A percentile compares a stretch with the other conserved stretches of the same genome.
Conservation (phyloP, 495 filamentous ascomycete species). For the Lepidopterella palustris region DNA sequence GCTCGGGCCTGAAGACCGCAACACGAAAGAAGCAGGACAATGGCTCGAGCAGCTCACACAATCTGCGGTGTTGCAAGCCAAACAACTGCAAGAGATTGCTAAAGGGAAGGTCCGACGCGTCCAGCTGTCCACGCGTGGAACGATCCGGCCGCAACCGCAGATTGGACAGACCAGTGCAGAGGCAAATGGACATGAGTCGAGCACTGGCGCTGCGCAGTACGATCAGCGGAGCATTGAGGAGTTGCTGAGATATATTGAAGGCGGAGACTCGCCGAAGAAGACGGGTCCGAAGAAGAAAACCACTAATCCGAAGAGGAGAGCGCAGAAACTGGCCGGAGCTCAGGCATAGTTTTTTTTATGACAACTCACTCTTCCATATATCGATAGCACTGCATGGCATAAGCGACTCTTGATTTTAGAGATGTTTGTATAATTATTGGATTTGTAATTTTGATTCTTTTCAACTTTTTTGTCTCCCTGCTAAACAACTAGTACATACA, state of each 20-base stretch:
- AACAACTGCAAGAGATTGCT: constrained; percentile 75
- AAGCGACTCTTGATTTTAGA: too few species aligned
- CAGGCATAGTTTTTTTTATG: too few species aligned
- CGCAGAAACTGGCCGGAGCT: constrained; percentile 13
- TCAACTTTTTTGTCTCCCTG: background rate
- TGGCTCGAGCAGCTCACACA: constrained; percentile 96
- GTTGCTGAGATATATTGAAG: constrained; percentile 80
- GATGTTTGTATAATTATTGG: background rate
- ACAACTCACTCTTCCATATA: too few species aligned
- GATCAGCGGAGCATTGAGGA: constrained; percentile 80
- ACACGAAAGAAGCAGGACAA: constrained; percentile 62
- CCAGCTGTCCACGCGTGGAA: constrained; percentile 10
- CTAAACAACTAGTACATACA: background rate
- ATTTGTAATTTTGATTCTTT: background rate
- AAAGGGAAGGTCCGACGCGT: constrained; percentile 16
- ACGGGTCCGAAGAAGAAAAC: constrained; percentile 65
- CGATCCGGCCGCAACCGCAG: constrained; percentile 43
- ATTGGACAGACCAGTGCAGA: constrained; percentile 43
- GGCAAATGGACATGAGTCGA: constrained; percentile 36
- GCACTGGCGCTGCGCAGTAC: constrained; percentile 35
- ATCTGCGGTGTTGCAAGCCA: constrained; percentile 87
- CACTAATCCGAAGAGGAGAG: constrained; percentile 68
- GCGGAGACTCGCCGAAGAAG: constrained; percentile 54
- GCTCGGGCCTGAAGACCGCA: constrained; percentile 80
- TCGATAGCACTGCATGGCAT: too few species aligned